phyloP scores from a whole-genome alignment of 148 eudicot genomes.

The Gaultheria prostrata region DNA sequence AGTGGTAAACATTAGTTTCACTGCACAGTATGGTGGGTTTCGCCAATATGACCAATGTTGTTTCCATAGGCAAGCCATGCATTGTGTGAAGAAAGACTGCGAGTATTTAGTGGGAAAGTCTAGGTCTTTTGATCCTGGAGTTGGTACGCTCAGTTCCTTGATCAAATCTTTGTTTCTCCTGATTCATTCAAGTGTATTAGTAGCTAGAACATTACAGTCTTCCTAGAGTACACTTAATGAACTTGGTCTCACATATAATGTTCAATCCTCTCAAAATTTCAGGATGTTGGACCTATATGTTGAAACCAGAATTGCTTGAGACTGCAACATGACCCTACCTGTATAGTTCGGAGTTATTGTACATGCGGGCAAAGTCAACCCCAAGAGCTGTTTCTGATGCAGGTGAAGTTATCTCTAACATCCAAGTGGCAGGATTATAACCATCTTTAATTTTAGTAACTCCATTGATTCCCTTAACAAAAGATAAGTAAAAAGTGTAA shows the following conservation, averaged over 20 bases:
- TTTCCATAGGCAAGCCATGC: conserved; percentile 63
- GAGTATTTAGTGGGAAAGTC: conserved; percentile 43
- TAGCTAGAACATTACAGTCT: neutral
- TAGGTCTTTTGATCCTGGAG: conserved; percentile 42
- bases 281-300: neutral
- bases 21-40: conserved; percentile 48
- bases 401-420: conserved; percentile 50
- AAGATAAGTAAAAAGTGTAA: neutral
- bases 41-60: conserved; percentile 58
- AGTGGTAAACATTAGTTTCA: conserved; percentile 36
- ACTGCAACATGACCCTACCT: conserved; percentile 18
- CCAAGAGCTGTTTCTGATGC: conserved; percentile 42
- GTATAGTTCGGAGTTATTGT: conserved; percentile 45
- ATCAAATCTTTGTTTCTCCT: conserved; percentile 58
- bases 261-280: neutral
- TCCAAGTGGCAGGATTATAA: conserved; percentile 73
- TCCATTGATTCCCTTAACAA: conserved; percentile 37
- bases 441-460: conserved; percentile 47
- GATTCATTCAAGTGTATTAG: neutral
- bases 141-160: conserved; percentile 43
- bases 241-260: neutral
- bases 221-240: neutral
- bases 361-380: conserved; percentile 37
- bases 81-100: conserved; percentile 42
- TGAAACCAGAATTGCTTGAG: neutral